Evolutionary conservation across 768 basidiomycete genomes (phyloP).

Genomic region (Pisolithus orientalis): DNA sequence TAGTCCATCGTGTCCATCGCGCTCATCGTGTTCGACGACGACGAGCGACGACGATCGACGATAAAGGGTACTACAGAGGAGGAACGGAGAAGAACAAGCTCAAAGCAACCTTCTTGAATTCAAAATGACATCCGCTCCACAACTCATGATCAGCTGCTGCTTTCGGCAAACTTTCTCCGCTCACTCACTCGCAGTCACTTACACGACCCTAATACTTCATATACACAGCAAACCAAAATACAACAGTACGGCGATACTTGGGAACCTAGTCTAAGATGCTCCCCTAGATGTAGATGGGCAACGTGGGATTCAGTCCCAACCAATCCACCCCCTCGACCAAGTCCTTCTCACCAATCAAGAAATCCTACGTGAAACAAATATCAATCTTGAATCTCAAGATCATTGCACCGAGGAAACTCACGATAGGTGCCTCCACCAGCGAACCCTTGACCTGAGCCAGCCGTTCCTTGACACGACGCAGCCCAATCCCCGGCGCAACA

Average conservation of each 20-base stretch:
- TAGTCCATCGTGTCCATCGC: slow-evolving; percentile 32
- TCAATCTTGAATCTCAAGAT: slow-evolving; percentile 1
- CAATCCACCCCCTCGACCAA: slow-evolving; percentile 69
- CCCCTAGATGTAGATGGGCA: slow-evolving; percentile 68
- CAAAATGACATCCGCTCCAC: too few relatives aligned
- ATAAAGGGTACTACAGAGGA: not conserved
- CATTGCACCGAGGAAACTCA: slow-evolving; percentile 25
- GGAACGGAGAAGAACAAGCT: not conserved
- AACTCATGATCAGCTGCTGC: too few relatives aligned
- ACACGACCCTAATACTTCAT: too few relatives aligned
- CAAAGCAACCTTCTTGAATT: not conserved
- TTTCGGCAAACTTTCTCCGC: too few relatives aligned
- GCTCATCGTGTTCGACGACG: slow-evolving; percentile 13
- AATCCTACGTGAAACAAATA: slow-evolving; percentile 46
- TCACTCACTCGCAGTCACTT: too few relatives aligned
- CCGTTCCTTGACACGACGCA: slow-evolving; percentile 70
- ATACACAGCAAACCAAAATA: not conserved
- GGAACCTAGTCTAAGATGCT: not conserved
- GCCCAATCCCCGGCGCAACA: slow-evolving; percentile 60
- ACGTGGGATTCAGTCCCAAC: slow-evolving; percentile 66
- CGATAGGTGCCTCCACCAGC: slow-evolving; percentile 72
- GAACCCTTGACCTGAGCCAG: slow-evolving; percentile 63
- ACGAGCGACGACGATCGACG: not conserved
- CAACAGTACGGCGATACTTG: not conserved
- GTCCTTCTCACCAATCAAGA: slow-evolving; percentile 74